Percentiles rank a stretch among this genome's conserved stretches.
These are phyloP conservation scores for Termitomyces bulborhizus DNA, from an alignment of 768 basidiomycete species.

Conservation along the genomic window DNA sequence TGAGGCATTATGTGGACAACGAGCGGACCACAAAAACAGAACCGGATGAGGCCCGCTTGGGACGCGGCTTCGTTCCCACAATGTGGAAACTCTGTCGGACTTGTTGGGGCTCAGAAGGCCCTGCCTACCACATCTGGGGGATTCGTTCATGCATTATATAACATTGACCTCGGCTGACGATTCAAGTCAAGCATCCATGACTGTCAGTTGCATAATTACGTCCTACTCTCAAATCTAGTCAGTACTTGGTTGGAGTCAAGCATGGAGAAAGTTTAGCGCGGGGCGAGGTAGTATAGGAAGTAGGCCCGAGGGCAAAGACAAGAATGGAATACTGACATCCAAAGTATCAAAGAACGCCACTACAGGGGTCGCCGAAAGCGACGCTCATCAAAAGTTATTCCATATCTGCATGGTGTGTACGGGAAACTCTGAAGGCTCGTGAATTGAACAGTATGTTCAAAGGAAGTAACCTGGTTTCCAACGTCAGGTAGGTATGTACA, in stretches of 20 bases:
- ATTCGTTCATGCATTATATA: too few species aligned
- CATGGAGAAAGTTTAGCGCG: neutral
- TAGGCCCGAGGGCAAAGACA: neutral
- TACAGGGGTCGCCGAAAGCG: conserved; percentile 4
- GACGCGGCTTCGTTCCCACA: too few species aligned
- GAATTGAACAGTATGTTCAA: neutral
- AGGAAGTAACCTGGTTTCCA: neutral
- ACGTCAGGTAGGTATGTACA: neutral
- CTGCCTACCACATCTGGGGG: too few species aligned
- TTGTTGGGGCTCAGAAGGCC: too few species aligned
- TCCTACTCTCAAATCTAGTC: neutral
- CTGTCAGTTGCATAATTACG: too few species aligned
- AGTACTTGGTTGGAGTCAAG: neutral
- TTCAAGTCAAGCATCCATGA: neutral
- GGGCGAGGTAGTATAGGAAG: neutral
- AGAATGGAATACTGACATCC: neutral
- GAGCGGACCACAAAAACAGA: too few species aligned
- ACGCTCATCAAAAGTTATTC: neutral
- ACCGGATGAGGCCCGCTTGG: too few species aligned
- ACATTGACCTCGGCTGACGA: too few species aligned
- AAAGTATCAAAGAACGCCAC: neutral
- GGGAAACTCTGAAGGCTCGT: conserved; percentile 3
- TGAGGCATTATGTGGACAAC: neutral
- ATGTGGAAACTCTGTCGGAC: too few species aligned
- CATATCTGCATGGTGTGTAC: conserved; percentile 1